These are phyloP conservation scores for Alternaria burnsii DNA, from an alignment of 2,329 filamentous ascomycete species.

Conservation along the genomic window DNA sequence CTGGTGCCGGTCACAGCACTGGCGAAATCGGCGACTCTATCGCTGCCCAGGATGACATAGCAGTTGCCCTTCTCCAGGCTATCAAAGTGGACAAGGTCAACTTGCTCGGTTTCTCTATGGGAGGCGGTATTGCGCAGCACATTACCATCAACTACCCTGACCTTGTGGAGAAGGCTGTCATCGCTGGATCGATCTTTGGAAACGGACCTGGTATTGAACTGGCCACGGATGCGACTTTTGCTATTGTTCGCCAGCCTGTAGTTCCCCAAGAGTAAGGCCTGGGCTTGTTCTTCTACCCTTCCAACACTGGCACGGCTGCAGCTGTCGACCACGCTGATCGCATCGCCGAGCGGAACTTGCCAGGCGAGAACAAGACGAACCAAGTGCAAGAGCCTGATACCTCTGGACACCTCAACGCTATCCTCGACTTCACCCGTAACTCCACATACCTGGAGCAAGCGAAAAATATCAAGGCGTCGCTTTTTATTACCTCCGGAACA, in stretches of 20 bases:
- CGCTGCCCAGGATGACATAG: constrained; percentile 44
- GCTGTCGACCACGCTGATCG: constrained; percentile 10
- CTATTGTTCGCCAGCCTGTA: background rate
- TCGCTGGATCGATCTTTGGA: constrained; percentile 53
- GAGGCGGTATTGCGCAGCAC: constrained; percentile 58
- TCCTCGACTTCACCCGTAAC: background rate
- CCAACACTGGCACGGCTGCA: constrained; percentile 14
- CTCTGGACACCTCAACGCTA: background rate
- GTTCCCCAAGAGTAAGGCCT: constrained; percentile 1
- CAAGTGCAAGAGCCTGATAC: background rate
- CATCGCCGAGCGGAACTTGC: constrained; percentile 3
- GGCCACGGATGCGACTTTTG: background rate
- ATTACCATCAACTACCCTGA: constrained; percentile 52
- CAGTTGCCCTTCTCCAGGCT: constrained; percentile 35
- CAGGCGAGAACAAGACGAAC: background rate
- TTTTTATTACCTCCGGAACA: background rate
- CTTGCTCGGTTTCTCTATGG: constrained; percentile 62
- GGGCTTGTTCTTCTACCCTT: constrained; percentile 18
- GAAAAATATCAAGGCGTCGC: background rate
- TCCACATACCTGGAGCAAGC: background rate
- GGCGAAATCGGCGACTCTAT: constrained; percentile 56
- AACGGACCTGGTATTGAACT: background rate
- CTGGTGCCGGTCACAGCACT: constrained; percentile 57
- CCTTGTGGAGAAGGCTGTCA: constrained; percentile 53
- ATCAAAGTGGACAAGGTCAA: constrained; percentile 53